Percentiles rank a stretch among this genome's conserved stretches.
These are phyloP conservation scores for Solanum gracilifrons DNA, from an alignment of 257 asterid species.

Conservation along the genomic window DNA sequence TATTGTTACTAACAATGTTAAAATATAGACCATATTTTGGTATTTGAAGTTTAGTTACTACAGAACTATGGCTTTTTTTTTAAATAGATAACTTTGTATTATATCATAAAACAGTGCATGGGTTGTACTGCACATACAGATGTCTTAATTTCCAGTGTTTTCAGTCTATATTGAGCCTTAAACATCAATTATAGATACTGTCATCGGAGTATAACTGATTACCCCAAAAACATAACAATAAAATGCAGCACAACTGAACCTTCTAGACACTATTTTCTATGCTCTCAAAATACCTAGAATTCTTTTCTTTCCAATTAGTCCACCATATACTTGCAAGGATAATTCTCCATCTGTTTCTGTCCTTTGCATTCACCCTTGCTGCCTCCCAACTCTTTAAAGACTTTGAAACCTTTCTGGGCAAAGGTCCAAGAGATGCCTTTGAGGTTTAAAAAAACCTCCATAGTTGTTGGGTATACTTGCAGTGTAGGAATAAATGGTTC, in stretches of 20 bases:
- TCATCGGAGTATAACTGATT: neutral
- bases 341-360: neutral
- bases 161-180: neutral
- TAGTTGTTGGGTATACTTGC: neutral
- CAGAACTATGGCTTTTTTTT: neutral
- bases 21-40: neutral
- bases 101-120: neutral
- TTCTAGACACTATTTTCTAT: neutral
- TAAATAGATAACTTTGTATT: neutral
- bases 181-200: neutral
- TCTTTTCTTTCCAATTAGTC: neutral
- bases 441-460: neutral
- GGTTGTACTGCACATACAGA: neutral
- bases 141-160: neutral
- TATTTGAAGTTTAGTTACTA: neutral
- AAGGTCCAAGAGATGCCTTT: neutral
- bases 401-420: neutral
- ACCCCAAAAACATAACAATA: neutral
- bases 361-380: neutral
- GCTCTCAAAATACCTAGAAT: neutral
- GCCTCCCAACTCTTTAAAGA: neutral
- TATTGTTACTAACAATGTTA: neutral
- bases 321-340: neutral
- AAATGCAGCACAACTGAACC: neutral
- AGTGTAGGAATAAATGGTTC: neutral